Percentiles rank a stretch among this genome's conserved stretches.
phyloP scores from a whole-genome alignment of 2,329 filamentous ascomycete species.

The Sporothrix inflata region DNA sequence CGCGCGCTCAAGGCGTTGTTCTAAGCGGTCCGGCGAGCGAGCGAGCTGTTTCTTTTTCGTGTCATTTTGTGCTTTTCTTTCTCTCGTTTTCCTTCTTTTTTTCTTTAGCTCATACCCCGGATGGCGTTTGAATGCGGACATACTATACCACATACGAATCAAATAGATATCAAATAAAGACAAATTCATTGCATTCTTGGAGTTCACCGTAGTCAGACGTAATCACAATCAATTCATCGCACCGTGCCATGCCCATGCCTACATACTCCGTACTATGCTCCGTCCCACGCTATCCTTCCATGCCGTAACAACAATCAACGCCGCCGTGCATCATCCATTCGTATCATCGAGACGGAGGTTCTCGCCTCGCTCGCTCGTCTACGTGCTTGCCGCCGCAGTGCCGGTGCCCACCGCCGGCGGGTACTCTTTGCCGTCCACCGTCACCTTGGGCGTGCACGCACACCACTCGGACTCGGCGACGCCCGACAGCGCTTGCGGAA shows the following conservation, averaged over 20 bases:
- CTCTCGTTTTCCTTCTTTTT: neutral
- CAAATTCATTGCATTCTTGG: too few relatives aligned
- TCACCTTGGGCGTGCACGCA: constrained; percentile 50
- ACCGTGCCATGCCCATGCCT: neutral
- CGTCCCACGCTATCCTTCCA: neutral
- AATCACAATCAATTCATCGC: too few relatives aligned
- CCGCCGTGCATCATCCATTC: neutral
- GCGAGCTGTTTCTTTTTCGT: neutral
- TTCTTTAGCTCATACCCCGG: neutral
- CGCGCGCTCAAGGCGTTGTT: constrained; percentile 44
- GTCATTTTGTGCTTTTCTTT: neutral
- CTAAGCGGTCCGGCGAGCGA: constrained; percentile 31
- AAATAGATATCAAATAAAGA: neutral
- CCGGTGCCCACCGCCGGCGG: constrained; percentile 48
- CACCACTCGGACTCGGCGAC: constrained; percentile 53
- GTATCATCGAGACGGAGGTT: neutral
- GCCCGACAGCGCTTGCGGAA: constrained; percentile 49
- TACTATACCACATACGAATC: neutral
- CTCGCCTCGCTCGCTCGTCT: neutral
- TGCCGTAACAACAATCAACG: neutral
- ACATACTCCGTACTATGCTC: neutral
- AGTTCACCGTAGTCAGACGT: too few relatives aligned
- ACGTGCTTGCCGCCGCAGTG: neutral
- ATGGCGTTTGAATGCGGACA: neutral
- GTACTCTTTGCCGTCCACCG: constrained; percentile 50